Evolutionary conservation across 1,139 yeast species (phyloP), one percentile per base, ranked within the genome.

Genomic region (Sugiyamaella grinbergsii): DNA sequence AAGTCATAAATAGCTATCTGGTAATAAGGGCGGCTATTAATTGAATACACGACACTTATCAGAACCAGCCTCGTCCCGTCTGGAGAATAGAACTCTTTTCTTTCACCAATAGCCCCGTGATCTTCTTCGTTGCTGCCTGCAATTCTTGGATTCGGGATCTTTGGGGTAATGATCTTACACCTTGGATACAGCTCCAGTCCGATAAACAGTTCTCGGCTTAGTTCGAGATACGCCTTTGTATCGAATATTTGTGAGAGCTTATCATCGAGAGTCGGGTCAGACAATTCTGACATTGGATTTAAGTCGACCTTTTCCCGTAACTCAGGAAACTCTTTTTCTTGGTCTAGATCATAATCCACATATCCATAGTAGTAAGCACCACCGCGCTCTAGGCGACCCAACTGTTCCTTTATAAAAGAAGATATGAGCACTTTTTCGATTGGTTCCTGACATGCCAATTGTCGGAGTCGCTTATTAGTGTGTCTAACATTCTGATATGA

Each of bases 401-500:
- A 16, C 18, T 40, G 43, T 28, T 40, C 43, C 18, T 40, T 16
- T 8, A 40, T 28, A 19, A 40, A 26, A 11, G 24, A 20, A 29
- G 37, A 34, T 11, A 55, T 46, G 32, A 36, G 49, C 5, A 24
- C 28, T 7, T 44, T 44, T 20, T 51, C 47, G 8, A 47, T 37
- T 11, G 34, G 26, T n/a, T 32, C 42, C 11, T 38, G 40, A 11
- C 42, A 39, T 5, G 49, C 29, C 6, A 54, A 24, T 18, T 31
- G 38, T 1, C 58, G 41, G 26, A 49, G 37, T 31, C 33, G 15
- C 13, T 29, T 31, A 37, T 53, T 47, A 15, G 54, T 43, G 13
- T 52, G 58, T 20, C 55, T 28, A 11, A 52, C 15, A 23, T 43
- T 37, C 33, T 48, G 43, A 29, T 49, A 54, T 20, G 54, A 41